Conservation (phyloP, 148 eudicot genomes). For the Rhododendron mucronatum region DNA sequence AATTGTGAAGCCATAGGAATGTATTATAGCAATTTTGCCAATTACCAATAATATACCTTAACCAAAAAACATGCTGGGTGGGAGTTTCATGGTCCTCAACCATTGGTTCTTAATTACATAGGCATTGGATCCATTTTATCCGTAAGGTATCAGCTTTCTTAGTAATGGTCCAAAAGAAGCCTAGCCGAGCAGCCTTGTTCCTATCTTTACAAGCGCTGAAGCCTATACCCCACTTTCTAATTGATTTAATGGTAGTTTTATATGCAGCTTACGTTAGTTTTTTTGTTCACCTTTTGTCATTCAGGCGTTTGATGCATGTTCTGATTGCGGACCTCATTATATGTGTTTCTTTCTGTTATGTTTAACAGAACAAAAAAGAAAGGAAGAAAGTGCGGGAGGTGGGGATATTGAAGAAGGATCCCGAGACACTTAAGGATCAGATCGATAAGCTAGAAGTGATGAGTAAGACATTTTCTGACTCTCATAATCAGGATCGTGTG, state of each 20-base stretch:
- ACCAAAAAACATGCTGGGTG: background rate
- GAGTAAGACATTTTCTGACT: slow-evolving; percentile 55
- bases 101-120: background rate
- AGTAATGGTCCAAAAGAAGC: background rate
- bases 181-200: background rate
- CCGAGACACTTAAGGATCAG: slow-evolving; percentile 84
- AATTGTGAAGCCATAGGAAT: background rate
- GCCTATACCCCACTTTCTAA: background rate
- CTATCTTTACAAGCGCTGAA: background rate
- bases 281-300: background rate
- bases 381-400: slow-evolving; percentile 97
- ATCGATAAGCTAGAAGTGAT: slow-evolving; percentile 80
- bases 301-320: background rate
- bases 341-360: slow-evolving; percentile 1
- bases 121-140: background rate
- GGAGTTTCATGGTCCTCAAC: background rate
- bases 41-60: background rate
- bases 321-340: background rate
- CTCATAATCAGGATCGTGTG: background rate
- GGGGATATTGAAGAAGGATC: slow-evolving; percentile 96
- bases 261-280: background rate
- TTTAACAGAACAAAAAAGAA: slow-evolving; percentile 90
- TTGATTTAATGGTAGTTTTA: background rate
- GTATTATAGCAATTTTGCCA: background rate
- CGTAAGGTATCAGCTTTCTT: background rate